phyloP scores from a whole-genome alignment of 2,329 filamentous ascomycete genomes.

The Fusarium temperatum region DNA sequence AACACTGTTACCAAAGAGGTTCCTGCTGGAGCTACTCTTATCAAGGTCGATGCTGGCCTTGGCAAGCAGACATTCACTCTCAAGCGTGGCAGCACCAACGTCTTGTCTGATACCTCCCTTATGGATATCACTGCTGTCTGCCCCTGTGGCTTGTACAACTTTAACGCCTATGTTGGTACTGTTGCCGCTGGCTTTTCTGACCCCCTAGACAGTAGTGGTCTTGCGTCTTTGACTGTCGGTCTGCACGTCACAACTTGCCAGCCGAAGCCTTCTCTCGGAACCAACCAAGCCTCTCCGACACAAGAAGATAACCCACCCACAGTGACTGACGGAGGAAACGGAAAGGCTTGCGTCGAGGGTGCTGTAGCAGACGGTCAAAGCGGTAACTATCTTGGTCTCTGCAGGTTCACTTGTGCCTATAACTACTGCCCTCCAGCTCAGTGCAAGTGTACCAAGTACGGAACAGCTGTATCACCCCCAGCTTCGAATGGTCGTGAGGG shows the following conservation, averaged over 20 bases:
- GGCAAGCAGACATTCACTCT: constrained; percentile 55
- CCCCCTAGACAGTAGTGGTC: constrained; percentile 38
- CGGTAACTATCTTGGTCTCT: constrained; percentile 49
- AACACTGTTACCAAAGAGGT: constrained; percentile 49
- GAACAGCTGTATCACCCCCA: constrained; percentile 40
- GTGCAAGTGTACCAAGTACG: constrained; percentile 47
- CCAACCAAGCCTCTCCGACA: constrained; percentile 45
- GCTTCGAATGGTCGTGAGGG: constrained; percentile 42
- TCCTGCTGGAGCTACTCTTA: constrained; percentile 41
- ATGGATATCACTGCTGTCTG: constrained; percentile 60
- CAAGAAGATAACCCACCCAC: constrained; percentile 45
- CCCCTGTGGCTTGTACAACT: constrained; percentile 64
- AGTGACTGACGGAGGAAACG: background rate
- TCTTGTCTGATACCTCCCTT: constrained; percentile 58
- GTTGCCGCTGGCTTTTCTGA: constrained; percentile 50
- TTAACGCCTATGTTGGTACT: constrained; percentile 63
- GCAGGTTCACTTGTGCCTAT: constrained; percentile 45
- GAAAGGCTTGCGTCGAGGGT: constrained; percentile 40
- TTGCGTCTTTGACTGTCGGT: constrained; percentile 43
- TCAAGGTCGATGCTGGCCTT: constrained; percentile 57
- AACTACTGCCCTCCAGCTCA: constrained; percentile 48
- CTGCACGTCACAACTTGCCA: constrained; percentile 45
- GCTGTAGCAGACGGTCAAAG: constrained; percentile 43
- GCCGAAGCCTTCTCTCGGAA: constrained; percentile 45
- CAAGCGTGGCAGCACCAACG: constrained; percentile 49